These are phyloP conservation scores for Mycosphaerelloides madeirae DNA, from an alignment of 2,329 filamentous ascomycete genomes.

Conservation along the genomic window DNA sequence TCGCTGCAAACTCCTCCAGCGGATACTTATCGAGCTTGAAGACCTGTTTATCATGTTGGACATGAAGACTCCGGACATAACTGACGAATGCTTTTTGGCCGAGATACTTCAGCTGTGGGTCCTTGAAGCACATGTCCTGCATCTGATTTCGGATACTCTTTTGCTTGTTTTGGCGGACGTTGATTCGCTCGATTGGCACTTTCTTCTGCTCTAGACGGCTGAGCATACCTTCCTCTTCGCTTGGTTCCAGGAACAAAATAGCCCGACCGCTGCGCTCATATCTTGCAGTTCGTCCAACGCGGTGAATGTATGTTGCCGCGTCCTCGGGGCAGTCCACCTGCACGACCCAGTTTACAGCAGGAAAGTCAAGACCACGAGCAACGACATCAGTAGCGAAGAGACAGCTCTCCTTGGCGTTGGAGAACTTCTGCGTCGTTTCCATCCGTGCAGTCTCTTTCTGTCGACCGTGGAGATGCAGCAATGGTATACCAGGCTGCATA, in stretches of 20 bases:
- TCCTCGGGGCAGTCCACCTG: slow-evolving; percentile 97
- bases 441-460: slow-evolving; percentile 87
- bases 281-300: slow-evolving; percentile 88
- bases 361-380: slow-evolving; percentile 90
- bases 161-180: slow-evolving; percentile 84
- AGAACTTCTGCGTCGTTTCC: slow-evolving; percentile 82
- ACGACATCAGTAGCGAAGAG: slow-evolving; percentile 95
- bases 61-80: slow-evolving; percentile 76
- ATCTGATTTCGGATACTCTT: slow-evolving; percentile 77
- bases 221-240: slow-evolving; percentile 88
- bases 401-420: slow-evolving; percentile 74
- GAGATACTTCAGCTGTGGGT: slow-evolving; percentile 87
- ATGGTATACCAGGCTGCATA: slow-evolving; percentile 86
- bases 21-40: slow-evolving; percentile 81
- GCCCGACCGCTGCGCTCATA: slow-evolving; percentile 85
- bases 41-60: slow-evolving; percentile 87
- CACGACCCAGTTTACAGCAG: slow-evolving; percentile 97
- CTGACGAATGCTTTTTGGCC: slow-evolving; percentile 94
- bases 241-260: slow-evolving; percentile 86
- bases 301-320: slow-evolving; percentile 94
- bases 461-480: slow-evolving; percentile 87
- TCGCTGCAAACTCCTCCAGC: slow-evolving; percentile 78
- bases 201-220: slow-evolving; percentile 81
- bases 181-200: slow-evolving; percentile 80
- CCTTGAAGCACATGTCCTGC: slow-evolving; percentile 94